phyloP scores from a whole-genome alignment of 352 stramenopile genomes.

The Poterioochromonas sp. region DNA sequence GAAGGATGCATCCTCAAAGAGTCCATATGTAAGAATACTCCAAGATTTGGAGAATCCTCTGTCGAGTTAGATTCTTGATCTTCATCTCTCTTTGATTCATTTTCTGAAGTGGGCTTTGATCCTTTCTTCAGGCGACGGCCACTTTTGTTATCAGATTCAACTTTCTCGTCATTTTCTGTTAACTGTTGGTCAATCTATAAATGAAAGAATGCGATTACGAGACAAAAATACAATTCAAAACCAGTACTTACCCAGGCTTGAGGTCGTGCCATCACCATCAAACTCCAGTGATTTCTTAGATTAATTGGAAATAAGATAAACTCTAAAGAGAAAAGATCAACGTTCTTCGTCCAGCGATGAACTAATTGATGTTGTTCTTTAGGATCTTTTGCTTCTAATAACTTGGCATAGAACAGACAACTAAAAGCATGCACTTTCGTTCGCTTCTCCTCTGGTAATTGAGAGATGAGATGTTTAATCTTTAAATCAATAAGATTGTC shows the following conservation, averaged over 20 bases:
- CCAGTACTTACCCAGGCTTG: neutral
- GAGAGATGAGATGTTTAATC: conserved; percentile 1
- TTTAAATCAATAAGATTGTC: conserved; percentile 27
- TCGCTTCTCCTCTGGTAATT: neutral
- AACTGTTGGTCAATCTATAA: no score
- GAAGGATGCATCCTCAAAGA: conserved; percentile 5
- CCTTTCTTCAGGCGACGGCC: neutral
- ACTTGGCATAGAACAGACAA: conserved; percentile 27
- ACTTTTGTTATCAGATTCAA: neutral
- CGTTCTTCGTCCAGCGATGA: neutral
- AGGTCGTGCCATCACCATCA: neutral
- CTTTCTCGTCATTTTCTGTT: neutral
- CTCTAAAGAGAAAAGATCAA: conserved; percentile 2
- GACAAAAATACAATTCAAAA: neutral
- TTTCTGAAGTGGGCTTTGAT: neutral
- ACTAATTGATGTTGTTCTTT: neutral
- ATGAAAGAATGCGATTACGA: neutral
- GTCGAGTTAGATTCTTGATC: neutral
- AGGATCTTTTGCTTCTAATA: conserved; percentile 1
- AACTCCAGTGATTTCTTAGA: conserved; percentile 5
- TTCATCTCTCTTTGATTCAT: neutral
- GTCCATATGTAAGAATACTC: neutral
- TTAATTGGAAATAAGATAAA: conserved; percentile 29
- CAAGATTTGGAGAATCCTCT: neutral
- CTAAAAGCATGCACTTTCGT: conserved; percentile 2